Conservation (phyloP, 1,139 yeast genomes). For the Ashbya aceris region DNA sequence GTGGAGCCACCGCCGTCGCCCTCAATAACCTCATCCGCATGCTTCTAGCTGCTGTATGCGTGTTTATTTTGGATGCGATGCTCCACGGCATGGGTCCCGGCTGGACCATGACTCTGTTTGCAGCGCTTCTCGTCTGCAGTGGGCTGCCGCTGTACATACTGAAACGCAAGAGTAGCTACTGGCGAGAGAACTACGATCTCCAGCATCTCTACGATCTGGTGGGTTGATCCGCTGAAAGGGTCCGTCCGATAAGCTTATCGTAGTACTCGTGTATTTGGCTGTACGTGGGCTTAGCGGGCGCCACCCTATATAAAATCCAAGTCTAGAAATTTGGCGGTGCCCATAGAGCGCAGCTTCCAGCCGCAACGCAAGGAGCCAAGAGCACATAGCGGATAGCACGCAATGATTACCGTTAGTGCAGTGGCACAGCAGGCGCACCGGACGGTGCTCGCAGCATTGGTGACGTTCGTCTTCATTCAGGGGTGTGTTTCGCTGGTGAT, state of each 20-base stretch:
- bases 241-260: too few species aligned
- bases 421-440: too few species aligned
- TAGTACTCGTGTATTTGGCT: too few species aligned
- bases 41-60: constrained; percentile 64
- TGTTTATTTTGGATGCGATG: constrained; percentile 67
- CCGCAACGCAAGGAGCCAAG: too few species aligned
- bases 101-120: constrained; percentile 55
- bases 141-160: constrained; percentile 37
- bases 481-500: constrained; percentile 16
- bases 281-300: too few species aligned
- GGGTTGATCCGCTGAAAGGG: constrained; percentile 8
- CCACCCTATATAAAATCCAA: too few species aligned
- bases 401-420: too few species aligned
- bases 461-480: constrained; percentile 13
- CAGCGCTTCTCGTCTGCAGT: constrained; percentile 41
- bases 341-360: too few species aligned
- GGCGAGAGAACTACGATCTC: constrained; percentile 60
- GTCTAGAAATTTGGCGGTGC: too few species aligned
- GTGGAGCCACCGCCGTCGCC: constrained; percentile 86
- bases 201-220: constrained; percentile 43
- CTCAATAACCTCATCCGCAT: constrained; percentile 67
- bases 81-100: constrained; percentile 59
- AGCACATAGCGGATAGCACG: too few species aligned
- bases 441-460: not conserved
- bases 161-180: constrained; percentile 49